phyloP scores from a whole-genome alignment of 345 rosid genomes.

The Dimocarpus longan region DNA sequence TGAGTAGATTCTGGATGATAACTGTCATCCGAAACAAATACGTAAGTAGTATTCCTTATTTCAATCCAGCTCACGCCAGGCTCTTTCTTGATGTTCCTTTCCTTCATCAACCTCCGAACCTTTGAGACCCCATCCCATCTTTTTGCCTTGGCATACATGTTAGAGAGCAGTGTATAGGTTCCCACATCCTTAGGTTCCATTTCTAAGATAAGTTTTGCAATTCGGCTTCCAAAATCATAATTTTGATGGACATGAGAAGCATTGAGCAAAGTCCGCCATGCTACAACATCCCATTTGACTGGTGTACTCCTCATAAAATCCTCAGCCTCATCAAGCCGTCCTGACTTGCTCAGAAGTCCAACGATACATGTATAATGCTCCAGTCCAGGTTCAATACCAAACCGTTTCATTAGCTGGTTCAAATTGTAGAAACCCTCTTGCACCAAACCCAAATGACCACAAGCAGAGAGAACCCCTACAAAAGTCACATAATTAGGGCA shows the following conservation, averaged over 20 bases:
- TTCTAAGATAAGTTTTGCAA: slow-evolving; percentile 50
- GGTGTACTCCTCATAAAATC: slow-evolving; percentile 65
- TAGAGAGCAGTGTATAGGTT: slow-evolving; percentile 55
- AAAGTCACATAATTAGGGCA: slow-evolving; percentile 73
- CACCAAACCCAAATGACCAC: slow-evolving; percentile 66
- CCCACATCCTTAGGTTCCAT: slow-evolving; percentile 74
- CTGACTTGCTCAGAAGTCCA: slow-evolving; percentile 75
- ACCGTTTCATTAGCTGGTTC: slow-evolving; percentile 55
- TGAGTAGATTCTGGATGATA: slow-evolving; percentile 60
- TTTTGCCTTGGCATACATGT: slow-evolving; percentile 66
- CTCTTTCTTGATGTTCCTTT: slow-evolving; percentile 69
- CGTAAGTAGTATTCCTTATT: slow-evolving; percentile 49
- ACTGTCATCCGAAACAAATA: slow-evolving; percentile 67
- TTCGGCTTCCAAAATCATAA: slow-evolving; percentile 54
- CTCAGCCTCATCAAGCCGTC: slow-evolving; percentile 61
- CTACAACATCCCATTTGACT: slow-evolving; percentile 74
- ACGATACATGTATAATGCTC: slow-evolving; percentile 81
- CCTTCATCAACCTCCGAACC: slow-evolving; percentile 68
- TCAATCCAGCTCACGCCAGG: slow-evolving; percentile 92
- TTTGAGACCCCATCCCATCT: slow-evolving; percentile 72
- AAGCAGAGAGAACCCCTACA: slow-evolving; percentile 77
- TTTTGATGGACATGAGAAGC: slow-evolving; percentile 68
- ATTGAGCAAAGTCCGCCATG: slow-evolving; percentile 73
- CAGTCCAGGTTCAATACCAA: slow-evolving; percentile 59
- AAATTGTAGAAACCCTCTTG: slow-evolving; percentile 60